Evolutionary conservation across 2,329 filamentous ascomycete genomes (phyloP), one percentile per base, ranked within the genome.

Genomic region (Orbilia blumenaviensis): DNA sequence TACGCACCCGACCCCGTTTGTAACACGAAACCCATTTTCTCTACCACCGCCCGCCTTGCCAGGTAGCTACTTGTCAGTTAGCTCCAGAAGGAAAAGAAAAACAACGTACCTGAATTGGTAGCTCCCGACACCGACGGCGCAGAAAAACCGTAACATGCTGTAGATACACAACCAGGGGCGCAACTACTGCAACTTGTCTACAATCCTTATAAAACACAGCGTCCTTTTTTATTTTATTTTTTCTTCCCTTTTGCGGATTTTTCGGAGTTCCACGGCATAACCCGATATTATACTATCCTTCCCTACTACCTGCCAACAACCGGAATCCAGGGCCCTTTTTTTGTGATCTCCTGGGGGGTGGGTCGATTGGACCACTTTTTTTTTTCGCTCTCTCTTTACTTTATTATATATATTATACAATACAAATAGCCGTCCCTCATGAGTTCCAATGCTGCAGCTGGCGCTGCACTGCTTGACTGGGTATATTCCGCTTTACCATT

Each of bases 381-480:
- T 21, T 46, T 7, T 54, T 44, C n/a, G n/a, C n/a, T n/a, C n/a
- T n/a, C n/a, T n/a, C n/a, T n/a, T n/a, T n/a, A n/a, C n/a, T n/a
- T n/a, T n/a, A n/a, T 42, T 46, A 34, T 54, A 36, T 2, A 18
- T 41, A n/a, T 16, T 36, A 25, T 38, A 34, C 10, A 34, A 34
- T 29, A 54, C 21, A 42, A 27, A 32, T 36, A 68, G 38, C 18
- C 48, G 16, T 29, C 56, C 46, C 64, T 66, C 63, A 75, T 75
- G 63, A 66, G 63, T 67, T 78, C 76, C 54, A 78, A 78, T 60
- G 62, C 77, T 56, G 78, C 78, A 56, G 78, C 77, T 60, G 78
- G 77, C 50, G 77, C 76, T 77, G 80, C 80, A 56, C 66, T 80
- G 67, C 79, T 80, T 66, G 80, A 80, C 72, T 80, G 80, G 80